Evolutionary conservation across 306 rosid species (phyloP), one percentile per base, ranked within the genome.

Genomic region (Psophocarpus tetragonolobus): DNA sequence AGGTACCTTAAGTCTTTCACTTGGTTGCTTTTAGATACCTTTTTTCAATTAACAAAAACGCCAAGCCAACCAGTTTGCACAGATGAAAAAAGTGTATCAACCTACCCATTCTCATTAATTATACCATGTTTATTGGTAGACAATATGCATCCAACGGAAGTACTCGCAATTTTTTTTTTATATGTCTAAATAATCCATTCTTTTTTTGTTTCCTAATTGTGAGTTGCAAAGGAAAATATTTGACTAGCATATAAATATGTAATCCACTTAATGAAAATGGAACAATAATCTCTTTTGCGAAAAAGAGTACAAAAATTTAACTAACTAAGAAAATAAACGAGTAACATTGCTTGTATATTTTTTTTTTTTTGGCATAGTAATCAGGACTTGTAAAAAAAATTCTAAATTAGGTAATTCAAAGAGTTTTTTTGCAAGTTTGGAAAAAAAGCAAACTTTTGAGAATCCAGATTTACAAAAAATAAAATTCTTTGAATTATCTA

Each of bases 71-170:
- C 9, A 27, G 4, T 58, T 58, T 58, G 66, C 33, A 14, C 36
- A 9, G 11, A 13, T 73, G 56, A 57, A 74, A 35, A 74, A 74
- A 41, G 57, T 57, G 39, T 39, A 21, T 56, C 67, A 38, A 56
- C 77, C 65, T 23, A 73, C 42, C 30, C 68, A 26, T 5, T 17
- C 17, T 27, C 29, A 10, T 27, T 38, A 62, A 62, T 2, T 11
- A 12, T 18, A 32, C 20, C 21, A 29, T 32, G 20, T 32, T 20
- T 11, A 1, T 32, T 30, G 63, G 32, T 18, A 50, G 32, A 13
- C 30, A 71, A 47, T 18, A 30, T 30, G 36, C n/a, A 68, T 68
- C 33, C 13, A 41, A 67, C 1, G 45, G 35, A 24, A 68, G 27
- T 45, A 45, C 5, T 45, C 15, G 8, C 58, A 6, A 27, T 27